Percentiles rank a stretch among this genome's conserved stretches.
Conservation (phyloP, 2,329 filamentous ascomycete genomes). For the Xylaria hypoxylon region DNA sequence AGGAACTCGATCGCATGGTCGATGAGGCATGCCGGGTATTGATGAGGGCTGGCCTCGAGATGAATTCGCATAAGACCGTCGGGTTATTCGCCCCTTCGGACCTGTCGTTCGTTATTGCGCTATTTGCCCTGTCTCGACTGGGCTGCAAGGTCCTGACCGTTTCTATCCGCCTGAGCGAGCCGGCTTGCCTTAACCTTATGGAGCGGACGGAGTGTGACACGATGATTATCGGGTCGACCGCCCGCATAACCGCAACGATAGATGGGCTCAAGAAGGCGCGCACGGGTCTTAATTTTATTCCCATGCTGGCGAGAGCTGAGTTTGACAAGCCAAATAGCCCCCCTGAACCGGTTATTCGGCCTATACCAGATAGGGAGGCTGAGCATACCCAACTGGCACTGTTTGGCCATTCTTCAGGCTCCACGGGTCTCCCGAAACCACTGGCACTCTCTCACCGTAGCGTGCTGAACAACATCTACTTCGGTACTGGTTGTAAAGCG, state of each 20-base stretch:
- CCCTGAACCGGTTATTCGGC: constrained; percentile 42
- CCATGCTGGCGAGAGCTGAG: constrained; percentile 42
- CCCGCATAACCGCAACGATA: constrained; percentile 51
- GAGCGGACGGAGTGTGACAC: constrained; percentile 51
- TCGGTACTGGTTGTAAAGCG: constrained; percentile 53
- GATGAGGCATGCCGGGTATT: constrained; percentile 52
- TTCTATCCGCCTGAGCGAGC: constrained; percentile 56
- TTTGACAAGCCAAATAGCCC: constrained; percentile 42
- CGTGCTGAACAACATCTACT: constrained; percentile 52
- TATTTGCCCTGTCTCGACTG: constrained; percentile 59
- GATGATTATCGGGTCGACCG: constrained; percentile 53
- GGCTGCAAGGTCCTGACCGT: constrained; percentile 58
- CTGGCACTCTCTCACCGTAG: constrained; percentile 57
- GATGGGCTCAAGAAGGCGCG: constrained; percentile 44
- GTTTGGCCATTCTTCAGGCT: constrained; percentile 62
- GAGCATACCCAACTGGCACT: constrained; percentile 52
- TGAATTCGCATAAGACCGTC: constrained; percentile 50
- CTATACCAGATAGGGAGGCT: constrained; percentile 44
- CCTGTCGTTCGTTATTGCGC: constrained; percentile 56
- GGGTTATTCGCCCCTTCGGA: constrained; percentile 57
- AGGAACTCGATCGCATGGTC: constrained; percentile 56
- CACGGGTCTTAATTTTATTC: constrained; percentile 41
- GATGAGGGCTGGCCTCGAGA: constrained; percentile 49
- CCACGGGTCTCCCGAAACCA: constrained; percentile 60
- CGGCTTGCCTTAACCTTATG: constrained; percentile 56